Conservation (phyloP, 345 rosid genomes). For the Physaria fendleri region DNA sequence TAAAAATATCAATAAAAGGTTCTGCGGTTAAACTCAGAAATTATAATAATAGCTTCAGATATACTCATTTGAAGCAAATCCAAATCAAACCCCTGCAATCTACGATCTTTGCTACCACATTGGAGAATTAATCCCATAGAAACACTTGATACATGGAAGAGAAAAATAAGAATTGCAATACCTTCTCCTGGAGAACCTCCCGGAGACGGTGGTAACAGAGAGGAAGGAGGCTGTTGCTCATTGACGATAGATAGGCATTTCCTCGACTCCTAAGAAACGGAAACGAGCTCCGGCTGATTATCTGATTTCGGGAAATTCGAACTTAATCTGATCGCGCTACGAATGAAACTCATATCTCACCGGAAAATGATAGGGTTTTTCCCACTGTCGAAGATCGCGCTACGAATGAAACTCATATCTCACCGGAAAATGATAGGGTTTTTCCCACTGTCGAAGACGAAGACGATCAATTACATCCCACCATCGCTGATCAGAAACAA, state of each 20-base stretch:
- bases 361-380: constrained; percentile 28
- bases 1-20: not conserved
- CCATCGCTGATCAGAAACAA: too few relatives aligned
- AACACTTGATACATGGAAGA: not conserved
- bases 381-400: too few relatives aligned
- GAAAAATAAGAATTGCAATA: not conserved
- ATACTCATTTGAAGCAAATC: not conserved
- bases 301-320: constrained; percentile 15
- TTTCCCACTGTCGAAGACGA: too few relatives aligned
- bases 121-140: not conserved
- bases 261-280: constrained; percentile 28
- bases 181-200: constrained; percentile 29
- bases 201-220: constrained; percentile 30
- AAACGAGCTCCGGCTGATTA: not conserved
- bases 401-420: constrained; percentile 39
- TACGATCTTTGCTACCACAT: not conserved
- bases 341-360: constrained; percentile 37
- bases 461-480: too few relatives aligned
- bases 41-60: not conserved
- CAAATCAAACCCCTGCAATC: not conserved
- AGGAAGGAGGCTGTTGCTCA: constrained; percentile 35
- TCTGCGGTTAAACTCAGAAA: constrained; percentile 1
- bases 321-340: constrained; percentile 31
- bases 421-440: constrained; percentile 27
- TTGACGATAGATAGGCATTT: constrained; percentile 48